Base-by-base conservation (phyloP, 176 grass and related monocot genomes). In the Cenchrus americanus region DNA sequence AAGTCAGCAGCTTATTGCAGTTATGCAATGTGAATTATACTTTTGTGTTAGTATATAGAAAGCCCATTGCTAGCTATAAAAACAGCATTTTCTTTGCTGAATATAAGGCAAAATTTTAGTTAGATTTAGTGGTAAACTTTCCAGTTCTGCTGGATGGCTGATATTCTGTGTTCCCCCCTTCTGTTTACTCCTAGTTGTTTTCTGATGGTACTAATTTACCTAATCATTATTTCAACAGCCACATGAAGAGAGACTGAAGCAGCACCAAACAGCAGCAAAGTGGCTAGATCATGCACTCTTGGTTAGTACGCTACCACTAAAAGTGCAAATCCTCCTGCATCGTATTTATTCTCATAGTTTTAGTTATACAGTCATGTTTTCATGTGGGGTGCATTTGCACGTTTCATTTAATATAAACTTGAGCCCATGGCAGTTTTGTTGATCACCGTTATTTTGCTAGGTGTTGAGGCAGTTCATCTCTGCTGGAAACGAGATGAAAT, bases 191-290 rank as follows among this genome's bases (percentile, higher is more conserved):
- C 14, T 18, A 44, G 32, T 48, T 42, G 24, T 73, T 53, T 74
- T 79, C 7, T 76, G 61, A 51, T 80, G 37, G 78, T 89, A 73
- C 53, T 80, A 49, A 58, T 85, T 67, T 81, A 70, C 55, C 47
- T 9, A 37, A 67, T 40, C 13, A 55, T 52, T 27, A 66, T 73
- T 86, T 82, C 32, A 83, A 83, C 77, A 95, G 91, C 37, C 65
- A 80, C 70, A 87, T 40, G 91, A 95, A 78, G 76, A 84, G 30
- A 95, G 88, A 89, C 65, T 90, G 77, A 95, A 95, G 82, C 87
- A 94, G 70, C 90, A 93, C 85, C 93, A 94, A 64, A 40, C 76
- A 47, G 93, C 96, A 85, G 93, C 91, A 78, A 98, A 95, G 75
- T 76, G 82, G 43, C 83, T 98, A 30, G 91, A 93, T 84, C 92